A percentile compares a stretch with the other conserved stretches of the same genome.
Evolutionary conservation across 768 basidiomycete genomes (phyloP).

Genomic region (Suillus subaureus): DNA sequence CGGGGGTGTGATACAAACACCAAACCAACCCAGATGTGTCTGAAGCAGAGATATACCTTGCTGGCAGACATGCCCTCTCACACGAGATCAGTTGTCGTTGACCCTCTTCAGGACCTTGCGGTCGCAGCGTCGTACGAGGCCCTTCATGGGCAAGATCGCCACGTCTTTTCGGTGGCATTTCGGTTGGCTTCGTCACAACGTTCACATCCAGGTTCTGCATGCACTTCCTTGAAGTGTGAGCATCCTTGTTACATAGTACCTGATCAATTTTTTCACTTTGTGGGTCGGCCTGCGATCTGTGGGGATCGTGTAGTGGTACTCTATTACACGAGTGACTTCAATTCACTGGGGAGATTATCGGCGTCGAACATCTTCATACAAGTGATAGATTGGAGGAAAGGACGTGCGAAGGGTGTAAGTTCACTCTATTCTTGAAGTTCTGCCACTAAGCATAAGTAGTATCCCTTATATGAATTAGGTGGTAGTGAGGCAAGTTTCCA

Average conservation of each 20-base stretch:
- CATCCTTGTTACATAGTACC: background rate
- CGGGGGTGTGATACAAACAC: background rate
- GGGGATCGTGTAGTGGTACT: background rate
- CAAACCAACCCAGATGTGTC: background rate
- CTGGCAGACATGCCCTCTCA: background rate
- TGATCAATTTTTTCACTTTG: background rate
- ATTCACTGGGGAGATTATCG: background rate
- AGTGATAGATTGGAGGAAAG: slow-evolving; percentile 3
- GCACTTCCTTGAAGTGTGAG: background rate
- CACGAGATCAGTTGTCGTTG: background rate
- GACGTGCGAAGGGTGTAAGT: background rate
- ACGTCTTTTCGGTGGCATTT: background rate
- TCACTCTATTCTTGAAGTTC: background rate
- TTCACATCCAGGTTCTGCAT: background rate
- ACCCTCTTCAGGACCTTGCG: background rate
- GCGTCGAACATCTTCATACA: background rate
- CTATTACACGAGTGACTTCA: background rate
- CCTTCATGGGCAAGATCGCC: accelerated
- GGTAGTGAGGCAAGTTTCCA: background rate
- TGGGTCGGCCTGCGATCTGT: background rate
- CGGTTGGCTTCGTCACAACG: background rate
- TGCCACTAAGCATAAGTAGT: background rate
- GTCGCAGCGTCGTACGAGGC: background rate
- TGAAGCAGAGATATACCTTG: background rate
- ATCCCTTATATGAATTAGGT: background rate